Conservation (phyloP, 2,329 filamentous ascomycete species). For the Huntiella moniliformis region DNA sequence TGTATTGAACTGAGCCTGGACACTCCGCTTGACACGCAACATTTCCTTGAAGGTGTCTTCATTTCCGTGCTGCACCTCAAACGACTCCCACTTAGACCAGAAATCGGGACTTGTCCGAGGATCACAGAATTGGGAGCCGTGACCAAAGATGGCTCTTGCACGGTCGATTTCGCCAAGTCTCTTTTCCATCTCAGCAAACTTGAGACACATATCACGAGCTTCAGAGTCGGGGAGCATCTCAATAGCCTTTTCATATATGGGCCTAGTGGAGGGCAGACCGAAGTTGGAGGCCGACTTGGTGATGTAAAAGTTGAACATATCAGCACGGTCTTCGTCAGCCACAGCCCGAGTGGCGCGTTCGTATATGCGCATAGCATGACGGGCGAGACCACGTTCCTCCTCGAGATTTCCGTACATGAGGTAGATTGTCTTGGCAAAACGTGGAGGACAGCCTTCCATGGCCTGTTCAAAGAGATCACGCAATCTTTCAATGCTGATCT, state of each 20-base stretch:
- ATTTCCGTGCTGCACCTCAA: constrained; percentile 95
- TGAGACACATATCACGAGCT: constrained; percentile 94
- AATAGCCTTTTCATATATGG: constrained; percentile 93
- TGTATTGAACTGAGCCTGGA: constrained; percentile 95
- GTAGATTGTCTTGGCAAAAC: constrained; percentile 89
- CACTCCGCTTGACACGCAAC: constrained; percentile 90
- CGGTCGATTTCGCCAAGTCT: constrained; percentile 84
- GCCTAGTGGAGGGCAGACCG: constrained; percentile 78
- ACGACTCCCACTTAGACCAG: constrained; percentile 93
- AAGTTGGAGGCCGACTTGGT: constrained; percentile 98
- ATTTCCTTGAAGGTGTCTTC: constrained; percentile 99
- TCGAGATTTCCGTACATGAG: constrained; percentile 97
- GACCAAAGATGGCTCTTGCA: constrained; percentile 85
- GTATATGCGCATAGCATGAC: constrained; percentile 98
- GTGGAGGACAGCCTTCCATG: constrained; percentile 81
- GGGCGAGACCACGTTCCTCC: constrained; percentile 81
- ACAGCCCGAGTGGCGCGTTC: constrained; percentile 91
- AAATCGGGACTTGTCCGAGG: constrained; percentile 76
- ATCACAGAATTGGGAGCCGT: constrained; percentile 94
- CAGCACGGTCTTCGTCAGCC: constrained; percentile 78
- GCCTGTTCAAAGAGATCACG: constrained; percentile 95
- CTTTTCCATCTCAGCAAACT: constrained; percentile 94
- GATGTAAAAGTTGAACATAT: constrained; percentile 99
- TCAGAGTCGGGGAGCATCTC: constrained; percentile 82
- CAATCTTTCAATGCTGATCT: constrained; percentile 84